Percentiles rank a stretch among this genome's conserved stretches.
phyloP scores from a whole-genome alignment of 345 rosid species.

The Eucalyptus pumila region DNA sequence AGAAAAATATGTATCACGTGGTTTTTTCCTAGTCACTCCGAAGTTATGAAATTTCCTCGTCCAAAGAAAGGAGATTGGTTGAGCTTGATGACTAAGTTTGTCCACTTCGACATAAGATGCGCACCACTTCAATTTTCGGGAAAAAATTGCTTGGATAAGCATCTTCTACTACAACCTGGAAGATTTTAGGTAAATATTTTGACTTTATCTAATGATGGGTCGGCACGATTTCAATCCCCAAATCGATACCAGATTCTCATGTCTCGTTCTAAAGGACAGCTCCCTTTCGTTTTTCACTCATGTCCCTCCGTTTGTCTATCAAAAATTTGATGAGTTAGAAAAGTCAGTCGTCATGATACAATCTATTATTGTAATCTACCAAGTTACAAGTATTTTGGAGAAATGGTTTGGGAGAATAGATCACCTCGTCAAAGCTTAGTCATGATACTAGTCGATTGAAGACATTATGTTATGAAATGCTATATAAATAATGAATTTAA shows the following conservation, averaged over 20 bases:
- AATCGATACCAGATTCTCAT: background rate
- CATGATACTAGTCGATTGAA: background rate
- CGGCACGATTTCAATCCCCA: background rate
- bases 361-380: background rate
- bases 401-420: too few species aligned
- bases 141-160: background rate
- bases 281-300: background rate
- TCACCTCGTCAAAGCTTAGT: background rate
- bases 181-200: background rate
- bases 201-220: background rate
- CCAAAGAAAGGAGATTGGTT: background rate
- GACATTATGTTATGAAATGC: too few species aligned
- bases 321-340: background rate
- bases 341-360: background rate
- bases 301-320: background rate
- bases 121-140: background rate
- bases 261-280: background rate
- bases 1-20: background rate
- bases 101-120: background rate
- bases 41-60: background rate
- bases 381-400: background rate
- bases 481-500: background rate
- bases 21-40: background rate
- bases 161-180: background rate
- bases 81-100: background rate